Evolutionary conservation across 441 rosid genomes (phyloP).

Genomic region (Euphorbia corollata): DNA sequence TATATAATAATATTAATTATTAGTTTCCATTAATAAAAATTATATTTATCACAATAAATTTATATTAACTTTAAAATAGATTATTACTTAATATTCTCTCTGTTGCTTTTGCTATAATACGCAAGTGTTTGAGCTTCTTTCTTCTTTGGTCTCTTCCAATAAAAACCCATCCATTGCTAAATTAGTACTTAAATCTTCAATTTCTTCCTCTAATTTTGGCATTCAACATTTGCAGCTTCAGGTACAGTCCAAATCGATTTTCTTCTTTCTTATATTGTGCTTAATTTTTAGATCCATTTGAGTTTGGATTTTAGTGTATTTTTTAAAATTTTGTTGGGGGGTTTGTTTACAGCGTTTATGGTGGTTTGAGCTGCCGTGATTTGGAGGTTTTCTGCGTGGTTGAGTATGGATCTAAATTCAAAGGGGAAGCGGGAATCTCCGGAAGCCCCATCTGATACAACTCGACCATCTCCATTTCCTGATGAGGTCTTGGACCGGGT

Average conservation of each 20-base stretch:
- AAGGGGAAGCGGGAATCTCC: constrained; percentile 27
- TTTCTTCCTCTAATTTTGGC: background rate
- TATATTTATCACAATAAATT: background rate
- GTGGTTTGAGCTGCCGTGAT: constrained; percentile 6
- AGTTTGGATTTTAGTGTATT: background rate
- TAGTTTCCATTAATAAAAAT: background rate
- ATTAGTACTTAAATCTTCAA: background rate
- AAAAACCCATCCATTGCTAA: background rate
- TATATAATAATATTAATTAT: background rate
- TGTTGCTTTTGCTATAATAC: constrained; percentile 14
- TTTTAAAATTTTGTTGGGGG: background rate
- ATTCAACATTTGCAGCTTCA: constrained; percentile 11
- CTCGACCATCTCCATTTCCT: constrained; percentile 33
- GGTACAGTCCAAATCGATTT: background rate
- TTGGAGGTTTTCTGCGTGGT: background rate
- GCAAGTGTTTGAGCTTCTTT: constrained; percentile 8
- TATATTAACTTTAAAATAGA: background rate
- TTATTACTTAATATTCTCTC: background rate
- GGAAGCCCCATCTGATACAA: constrained; percentile 17
- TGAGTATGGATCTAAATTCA: constrained; percentile 28
- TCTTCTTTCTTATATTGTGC: background rate
- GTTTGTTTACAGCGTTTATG: background rate
- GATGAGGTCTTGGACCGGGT: constrained; percentile 62
- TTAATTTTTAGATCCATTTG: background rate
- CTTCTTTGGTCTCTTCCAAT: constrained; percentile 2